Evolutionary conservation across 345 rosid genomes (phyloP), one percentile per base, ranked within the genome.

Genomic region (Chamaenerion angustifolium): DNA sequence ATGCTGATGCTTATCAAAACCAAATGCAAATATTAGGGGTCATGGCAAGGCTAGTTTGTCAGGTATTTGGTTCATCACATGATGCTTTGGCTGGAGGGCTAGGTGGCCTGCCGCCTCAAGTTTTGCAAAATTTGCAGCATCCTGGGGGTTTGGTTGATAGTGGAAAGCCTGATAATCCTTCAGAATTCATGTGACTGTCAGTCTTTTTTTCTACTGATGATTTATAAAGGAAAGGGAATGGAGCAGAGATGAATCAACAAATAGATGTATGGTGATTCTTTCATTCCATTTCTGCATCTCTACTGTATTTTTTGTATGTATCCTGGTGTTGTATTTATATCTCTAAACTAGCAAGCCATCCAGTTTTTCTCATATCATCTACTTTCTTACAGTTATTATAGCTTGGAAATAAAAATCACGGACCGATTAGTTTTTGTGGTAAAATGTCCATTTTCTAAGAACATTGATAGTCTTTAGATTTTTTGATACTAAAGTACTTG

Each of bases 1-100:
- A 80, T 8, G 86, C 75, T 0, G 87, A 80, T 40, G 84, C 84
- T 0, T 77, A 77, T 66, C 86, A 79, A 64, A 82, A 71, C 61
- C 86, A 83, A 56, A 73, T 83, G 80, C 87, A 83, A 73, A 75
- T 80, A 52, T 70, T 80, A 0, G 80, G 83, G 42, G 64, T 80
- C 16, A 71, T 80, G 84, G 79, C 78, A 56, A 63, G 93, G 71
- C 57, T 80, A 43, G 56, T 73, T 13, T 83, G 78, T 50, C 87
- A 80, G 69, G 75, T 79, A 62, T 80, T 73, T 11, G 82, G 87
- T 40, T 64, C 76, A 0, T 70, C 75, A 0, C 75, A 57, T 48
- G 93, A 77, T 64, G 84, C 76, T 4, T 44, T 81, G 57, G 71
- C 76, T 5, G 66, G 77, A 19, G 77, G 78, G 6, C 58, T 76